Evolutionary conservation across 805 yeast species (phyloP), one percentile per base, ranked within the genome.

Genomic region (Ogataea glucozyma): DNA sequence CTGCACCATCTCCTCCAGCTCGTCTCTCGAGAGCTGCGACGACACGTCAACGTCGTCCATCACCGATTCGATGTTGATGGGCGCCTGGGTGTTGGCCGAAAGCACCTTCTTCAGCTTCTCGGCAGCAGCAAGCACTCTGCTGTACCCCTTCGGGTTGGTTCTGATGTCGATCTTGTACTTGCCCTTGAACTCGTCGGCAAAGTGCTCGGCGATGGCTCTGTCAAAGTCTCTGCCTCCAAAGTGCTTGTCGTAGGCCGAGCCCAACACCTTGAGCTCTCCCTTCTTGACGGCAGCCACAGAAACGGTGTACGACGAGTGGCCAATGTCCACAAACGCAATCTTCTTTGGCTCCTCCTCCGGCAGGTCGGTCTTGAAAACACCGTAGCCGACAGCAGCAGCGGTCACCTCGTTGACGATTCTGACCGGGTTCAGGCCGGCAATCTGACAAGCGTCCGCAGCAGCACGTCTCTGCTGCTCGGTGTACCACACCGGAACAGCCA

Each of bases 211-310:
- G 59, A 93, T 87, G 50, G 96, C 97, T 61, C 75, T 76, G 72
- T 93, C 99, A 51, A 93, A 83, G 67, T 89, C 88, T 73, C 99
- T 85, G 70, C 99, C 99, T 78, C 99, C 99, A 61, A 93, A 93
- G 73, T 88, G 88, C 73, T 88, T 88, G 74, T 90, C 96, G 65
- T 80, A 85, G 58, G 96, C 95, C 50, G 96, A 79, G 57, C 96
- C 96, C 57, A 93, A 73, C 41, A 93, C 78, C 73, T 88, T 89
- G 71, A 90, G 79, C 76, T 93, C 98, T 65, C 99, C 99, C 71
- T 84, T 90, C 79, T 88, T 89, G 72, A 93, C 81, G 47, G 95
- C 83, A 46, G 87, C 95, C 60, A 93, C 76, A 51, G 93, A 73
- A 54, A 95, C 95, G 53, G 93, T 87, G 77, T 81, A 91, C 38